phyloP scores from a whole-genome alignment of 305 asterid species.

The Solanum hybrid region DNA sequence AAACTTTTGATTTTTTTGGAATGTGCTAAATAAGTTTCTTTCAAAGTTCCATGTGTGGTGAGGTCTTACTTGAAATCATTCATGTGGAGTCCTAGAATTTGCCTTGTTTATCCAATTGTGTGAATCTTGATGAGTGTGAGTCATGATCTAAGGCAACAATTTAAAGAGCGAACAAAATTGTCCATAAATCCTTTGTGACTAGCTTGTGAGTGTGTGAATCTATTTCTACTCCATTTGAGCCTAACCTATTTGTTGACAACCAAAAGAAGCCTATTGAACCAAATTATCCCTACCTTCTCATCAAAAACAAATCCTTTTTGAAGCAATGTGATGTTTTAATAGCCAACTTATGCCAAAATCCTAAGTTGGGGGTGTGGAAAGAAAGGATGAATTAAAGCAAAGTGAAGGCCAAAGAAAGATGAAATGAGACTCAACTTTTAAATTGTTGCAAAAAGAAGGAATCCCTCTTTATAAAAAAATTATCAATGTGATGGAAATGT shows the following conservation, averaged over 20 bases:
- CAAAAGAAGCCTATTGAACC: neutral
- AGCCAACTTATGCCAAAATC: no score
- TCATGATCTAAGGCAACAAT: neutral
- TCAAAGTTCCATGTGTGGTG: neutral
- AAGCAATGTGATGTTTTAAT: no score
- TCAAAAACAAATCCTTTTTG: no score
- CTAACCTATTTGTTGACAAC: neutral
- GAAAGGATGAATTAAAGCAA: no score
- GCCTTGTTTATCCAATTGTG: neutral
- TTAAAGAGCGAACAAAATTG: neutral
- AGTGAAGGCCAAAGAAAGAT: no score
- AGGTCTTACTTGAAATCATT: neutral
- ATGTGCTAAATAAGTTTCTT: neutral
- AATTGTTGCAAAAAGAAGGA: no score
- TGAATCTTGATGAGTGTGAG: neutral
- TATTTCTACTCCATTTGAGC: neutral
- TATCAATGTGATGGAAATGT: no score
- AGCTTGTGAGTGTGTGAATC: neutral
- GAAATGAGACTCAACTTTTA: no score
- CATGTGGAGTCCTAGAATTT: neutral
- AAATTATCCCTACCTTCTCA: no score
- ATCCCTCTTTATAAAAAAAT: no score
- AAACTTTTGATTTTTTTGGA: no score
- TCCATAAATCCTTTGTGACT: neutral
- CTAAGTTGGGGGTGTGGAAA: no score